A percentile compares a stretch with the other conserved stretches of the same genome.
phyloP scores from a whole-genome alignment of 75 land plant species.

The Sequoiadendron giganteum region DNA sequence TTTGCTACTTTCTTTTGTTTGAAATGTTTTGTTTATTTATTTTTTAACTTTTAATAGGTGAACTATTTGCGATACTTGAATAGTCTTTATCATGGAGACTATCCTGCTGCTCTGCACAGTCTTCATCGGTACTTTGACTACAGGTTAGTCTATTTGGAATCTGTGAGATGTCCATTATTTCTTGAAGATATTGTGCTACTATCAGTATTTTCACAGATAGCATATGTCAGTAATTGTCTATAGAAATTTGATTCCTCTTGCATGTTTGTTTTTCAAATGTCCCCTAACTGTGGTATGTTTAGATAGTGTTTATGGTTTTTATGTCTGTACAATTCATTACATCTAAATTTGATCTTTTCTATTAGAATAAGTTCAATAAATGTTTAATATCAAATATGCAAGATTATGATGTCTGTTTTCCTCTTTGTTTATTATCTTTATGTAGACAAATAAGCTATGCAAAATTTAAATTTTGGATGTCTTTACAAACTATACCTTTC shows the following conservation, averaged over 20 bases:
- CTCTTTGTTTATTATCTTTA: background rate
- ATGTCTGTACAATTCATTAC: background rate
- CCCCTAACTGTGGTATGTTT: background rate
- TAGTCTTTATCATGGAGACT: slow-evolving; percentile 79
- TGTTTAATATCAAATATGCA: background rate
- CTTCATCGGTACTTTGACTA: slow-evolving; percentile 91
- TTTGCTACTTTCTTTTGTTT: background rate
- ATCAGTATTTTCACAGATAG: background rate
- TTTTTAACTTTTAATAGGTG: slow-evolving; percentile 33
- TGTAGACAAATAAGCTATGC: background rate
- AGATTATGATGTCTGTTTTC: background rate
- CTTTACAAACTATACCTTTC: background rate
- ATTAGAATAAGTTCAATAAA: background rate
- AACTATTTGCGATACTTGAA: slow-evolving; percentile 85
- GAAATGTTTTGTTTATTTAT: slow-evolving; percentile 8
- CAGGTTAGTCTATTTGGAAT: slow-evolving; percentile 44
- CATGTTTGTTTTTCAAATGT: background rate
- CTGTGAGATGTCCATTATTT: background rate
- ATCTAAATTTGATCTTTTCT: background rate
- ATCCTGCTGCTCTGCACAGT: slow-evolving; percentile 73
- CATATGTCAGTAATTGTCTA: background rate
- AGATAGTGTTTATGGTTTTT: background rate
- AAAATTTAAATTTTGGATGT: no score
- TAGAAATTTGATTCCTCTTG: background rate
- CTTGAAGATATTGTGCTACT: background rate